Base-by-base conservation (phyloP, 345 rosid genomes). In the Adansonia digitata region DNA sequence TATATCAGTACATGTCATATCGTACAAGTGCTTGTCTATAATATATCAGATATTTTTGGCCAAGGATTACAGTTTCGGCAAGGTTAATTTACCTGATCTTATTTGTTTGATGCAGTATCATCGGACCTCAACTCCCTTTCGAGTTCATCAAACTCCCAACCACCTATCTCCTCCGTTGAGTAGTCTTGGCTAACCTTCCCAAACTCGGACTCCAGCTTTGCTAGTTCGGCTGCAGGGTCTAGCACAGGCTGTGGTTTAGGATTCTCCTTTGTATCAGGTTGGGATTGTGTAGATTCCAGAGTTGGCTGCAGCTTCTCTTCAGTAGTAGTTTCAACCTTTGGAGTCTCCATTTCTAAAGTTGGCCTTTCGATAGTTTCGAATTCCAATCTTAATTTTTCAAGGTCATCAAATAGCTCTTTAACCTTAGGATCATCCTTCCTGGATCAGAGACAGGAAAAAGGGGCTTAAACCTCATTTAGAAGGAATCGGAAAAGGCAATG, bases 81-180 rank as follows among this genome's bases (percentile, higher is more conserved):
- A 29, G 73, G 43, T 49, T 48, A 69, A 69, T 29, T 49, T 49
- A 49, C 39, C 73, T 9, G 59, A 31, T 51, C 72, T n/a, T 81
- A 83, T 77, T 82, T 77, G 66, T 77, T 43, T 0, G 76, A 15
- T 29, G 82, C 56, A 12, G 89, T 43, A 75, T 87, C 86, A 20
- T 83, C 83, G 27, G 90, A 81, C 70, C 69, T 86, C 68, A 94
- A 75, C 77, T 94, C 98, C 80, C 85, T 88, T 78, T 94, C 97
- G 11, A 92, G 98, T 85, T 94, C 98, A 63, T 94, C 98, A 18
- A 94, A 94, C 76, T 94, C 98, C 97, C 98, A 94, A 80, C 83
- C 97, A 73, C 90, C 90, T 72, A 94, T 86, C 86, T 94, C 98
- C 73, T 88, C 94, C 3, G 79, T 66, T 1, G 95, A 84, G 84